These are phyloP conservation scores for Bisporella sp. DNA, from an alignment of 2,329 filamentous ascomycete species.

Conservation along the genomic window DNA sequence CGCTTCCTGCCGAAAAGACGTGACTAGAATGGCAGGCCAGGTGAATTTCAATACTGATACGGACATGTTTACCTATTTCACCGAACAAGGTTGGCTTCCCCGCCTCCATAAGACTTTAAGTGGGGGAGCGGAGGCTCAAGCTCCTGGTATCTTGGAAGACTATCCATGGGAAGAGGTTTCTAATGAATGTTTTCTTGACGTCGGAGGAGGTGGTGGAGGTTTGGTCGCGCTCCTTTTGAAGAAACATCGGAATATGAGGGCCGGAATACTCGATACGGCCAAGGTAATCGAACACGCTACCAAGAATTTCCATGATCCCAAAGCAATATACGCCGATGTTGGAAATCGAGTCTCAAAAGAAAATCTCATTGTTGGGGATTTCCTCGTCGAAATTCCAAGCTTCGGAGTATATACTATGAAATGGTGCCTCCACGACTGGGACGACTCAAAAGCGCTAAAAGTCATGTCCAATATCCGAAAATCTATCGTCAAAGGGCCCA, in stretches of 20 bases:
- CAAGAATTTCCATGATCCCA: slow-evolving; percentile 19
- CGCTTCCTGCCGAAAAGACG: too few relatives aligned
- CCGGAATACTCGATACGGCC: slow-evolving; percentile 30
- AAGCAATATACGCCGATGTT: slow-evolving; percentile 29
- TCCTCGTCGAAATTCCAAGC: slow-evolving; percentile 28
- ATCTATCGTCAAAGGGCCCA: too few relatives aligned
- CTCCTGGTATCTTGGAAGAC: slow-evolving; percentile 33
- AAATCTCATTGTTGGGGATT: slow-evolving; percentile 31
- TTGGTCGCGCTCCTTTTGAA: slow-evolving; percentile 31
- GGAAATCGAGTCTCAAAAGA: slow-evolving; percentile 22
- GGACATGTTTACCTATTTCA: slow-evolving; percentile 34
- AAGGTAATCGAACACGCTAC: slow-evolving; percentile 28
- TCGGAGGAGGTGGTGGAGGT: slow-evolving; percentile 35
- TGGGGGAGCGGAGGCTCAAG: slow-evolving; percentile 30
- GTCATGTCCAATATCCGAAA: slow-evolving; percentile 19
- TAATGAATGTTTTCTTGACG: slow-evolving; percentile 28
- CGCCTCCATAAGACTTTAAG: slow-evolving; percentile 32
- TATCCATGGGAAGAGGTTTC: slow-evolving; percentile 36
- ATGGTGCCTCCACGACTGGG: slow-evolving; percentile 27
- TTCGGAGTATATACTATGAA: slow-evolving; percentile 24
- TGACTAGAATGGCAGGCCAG: too few relatives aligned
- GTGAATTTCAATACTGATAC: slow-evolving; percentile 34
- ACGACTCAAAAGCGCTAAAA: slow-evolving; percentile 8
- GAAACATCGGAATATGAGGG: slow-evolving; percentile 23
- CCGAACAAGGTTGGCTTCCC: slow-evolving; percentile 25